Percentiles rank a stretch among this genome's conserved stretches.
These are phyloP conservation scores for Elsinoe arachidis DNA, from an alignment of 2,329 filamentous ascomycete genomes.

Conservation along the genomic window DNA sequence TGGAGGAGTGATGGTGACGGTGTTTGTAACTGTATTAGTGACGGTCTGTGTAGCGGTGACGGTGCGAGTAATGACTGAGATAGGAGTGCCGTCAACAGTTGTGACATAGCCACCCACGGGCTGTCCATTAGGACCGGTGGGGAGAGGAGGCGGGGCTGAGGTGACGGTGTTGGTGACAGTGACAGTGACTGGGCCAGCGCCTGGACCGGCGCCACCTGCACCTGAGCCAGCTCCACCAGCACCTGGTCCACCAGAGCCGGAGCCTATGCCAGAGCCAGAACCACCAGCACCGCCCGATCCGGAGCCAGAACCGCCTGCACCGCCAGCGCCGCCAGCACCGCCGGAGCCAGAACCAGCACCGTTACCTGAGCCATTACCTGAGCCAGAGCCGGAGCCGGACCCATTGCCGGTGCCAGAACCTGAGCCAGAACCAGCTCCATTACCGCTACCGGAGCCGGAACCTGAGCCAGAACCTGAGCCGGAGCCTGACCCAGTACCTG, in stretches of 20 bases:
- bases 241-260: background rate
- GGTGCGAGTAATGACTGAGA: constrained; percentile 7
- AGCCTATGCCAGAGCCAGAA: background rate
- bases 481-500: background rate
- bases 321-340: background rate
- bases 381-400: constrained; percentile 1
- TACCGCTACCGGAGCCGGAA: background rate
- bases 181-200: background rate
- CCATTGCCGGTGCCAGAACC: background rate
- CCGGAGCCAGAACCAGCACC: constrained; percentile 2
- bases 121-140: background rate
- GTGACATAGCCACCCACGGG: background rate
- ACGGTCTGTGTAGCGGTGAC: constrained; percentile 3
- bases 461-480: background rate
- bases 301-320: background rate
- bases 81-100: background rate
- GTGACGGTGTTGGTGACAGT: constrained; percentile 5
- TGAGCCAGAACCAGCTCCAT: background rate
- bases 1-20: constrained; percentile 6
- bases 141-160: background rate
- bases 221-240: background rate
- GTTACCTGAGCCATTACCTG: background rate
- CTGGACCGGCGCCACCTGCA: background rate
- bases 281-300: constrained; percentile 6
- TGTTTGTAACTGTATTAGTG: constrained; percentile 10